Evolutionary conservation across 352 stramenopile species (phyloP).

Genomic region (Phytophthora palmivora): DNA sequence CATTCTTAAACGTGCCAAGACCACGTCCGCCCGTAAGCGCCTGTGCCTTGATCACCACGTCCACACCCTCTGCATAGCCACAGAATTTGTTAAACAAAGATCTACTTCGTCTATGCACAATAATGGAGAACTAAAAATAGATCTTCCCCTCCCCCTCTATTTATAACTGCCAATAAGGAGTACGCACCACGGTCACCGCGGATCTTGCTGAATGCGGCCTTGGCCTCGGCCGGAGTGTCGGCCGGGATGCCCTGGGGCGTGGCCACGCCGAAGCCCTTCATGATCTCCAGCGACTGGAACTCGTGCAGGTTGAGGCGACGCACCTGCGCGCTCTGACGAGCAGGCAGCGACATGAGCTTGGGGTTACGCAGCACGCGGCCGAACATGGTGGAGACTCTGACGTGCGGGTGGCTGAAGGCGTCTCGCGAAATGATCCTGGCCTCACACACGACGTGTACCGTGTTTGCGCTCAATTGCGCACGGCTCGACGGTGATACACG

Average conservation of each 20-base stretch:
- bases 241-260: slow-evolving; percentile 77
- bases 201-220: slow-evolving; percentile 84
- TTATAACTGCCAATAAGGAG: slow-evolving; percentile 10
- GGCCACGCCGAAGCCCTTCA: slow-evolving; percentile 89
- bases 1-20: slow-evolving; percentile 97
- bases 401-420: slow-evolving; percentile 27
- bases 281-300: slow-evolving; percentile 95
- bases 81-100: slow-evolving; percentile 35
- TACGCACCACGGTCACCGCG: slow-evolving; percentile 70
- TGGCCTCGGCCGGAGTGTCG: slow-evolving; percentile 82
- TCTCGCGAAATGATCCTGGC: slow-evolving; percentile 40
- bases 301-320: slow-evolving; percentile 94
- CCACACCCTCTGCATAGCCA: slow-evolving; percentile 62
- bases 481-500: not conserved
- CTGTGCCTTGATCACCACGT: slow-evolving; percentile 97
- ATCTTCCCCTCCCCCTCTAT: slow-evolving; percentile 4
- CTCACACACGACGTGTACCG: slow-evolving; percentile 29
- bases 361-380: slow-evolving; percentile 55
- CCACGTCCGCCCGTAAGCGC: slow-evolving; percentile 96
- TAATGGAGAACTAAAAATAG: slow-evolving; percentile 8
- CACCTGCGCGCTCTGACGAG: slow-evolving; percentile 66
- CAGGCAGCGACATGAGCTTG: slow-evolving; percentile 59
- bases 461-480: no score
- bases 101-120: slow-evolving; percentile 18
- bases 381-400: slow-evolving; percentile 53